These are phyloP conservation scores for Trichosporon coremiiforme DNA, from an alignment of 1,284 basidiomycete genomes.

Conservation along the genomic window DNA sequence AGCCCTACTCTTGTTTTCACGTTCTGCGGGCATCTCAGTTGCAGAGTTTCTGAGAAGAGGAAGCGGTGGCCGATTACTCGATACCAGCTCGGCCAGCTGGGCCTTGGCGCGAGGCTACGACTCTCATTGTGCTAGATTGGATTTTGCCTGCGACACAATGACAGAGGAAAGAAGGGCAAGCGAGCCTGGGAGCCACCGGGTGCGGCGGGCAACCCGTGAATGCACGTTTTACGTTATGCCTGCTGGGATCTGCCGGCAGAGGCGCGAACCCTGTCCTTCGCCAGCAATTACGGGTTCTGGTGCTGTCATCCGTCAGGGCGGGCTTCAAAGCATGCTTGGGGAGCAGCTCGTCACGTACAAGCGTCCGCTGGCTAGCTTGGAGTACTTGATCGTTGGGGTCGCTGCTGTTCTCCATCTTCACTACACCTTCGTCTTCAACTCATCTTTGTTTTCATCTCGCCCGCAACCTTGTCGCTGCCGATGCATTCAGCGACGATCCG, in stretches of 20 bases:
- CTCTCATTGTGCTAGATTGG: neutral
- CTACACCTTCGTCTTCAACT: neutral
- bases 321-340: no score
- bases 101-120: neutral
- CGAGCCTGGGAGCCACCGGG: neutral
- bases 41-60: no score
- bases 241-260: neutral
- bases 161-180: neutral
- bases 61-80: neutral
- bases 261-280: neutral
- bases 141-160: neutral
- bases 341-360: neutral
- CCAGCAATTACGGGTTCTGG: neutral
- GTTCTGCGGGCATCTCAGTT: no score
- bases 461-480: constrained; percentile 6
- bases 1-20: neutral
- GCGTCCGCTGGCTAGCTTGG: no score
- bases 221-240: neutral
- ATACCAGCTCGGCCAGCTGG: neutral
- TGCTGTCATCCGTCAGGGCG: neutral
- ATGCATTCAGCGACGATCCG: neutral
- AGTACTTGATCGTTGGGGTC: neutral
- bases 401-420: neutral
- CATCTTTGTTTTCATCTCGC: neutral
- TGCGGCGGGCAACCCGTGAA: neutral